Evolutionary conservation across 371 early-diverging fungal genomes (phyloP), one percentile per base, ranked within the genome.

Genomic region (Synchytrium microbalum): DNA sequence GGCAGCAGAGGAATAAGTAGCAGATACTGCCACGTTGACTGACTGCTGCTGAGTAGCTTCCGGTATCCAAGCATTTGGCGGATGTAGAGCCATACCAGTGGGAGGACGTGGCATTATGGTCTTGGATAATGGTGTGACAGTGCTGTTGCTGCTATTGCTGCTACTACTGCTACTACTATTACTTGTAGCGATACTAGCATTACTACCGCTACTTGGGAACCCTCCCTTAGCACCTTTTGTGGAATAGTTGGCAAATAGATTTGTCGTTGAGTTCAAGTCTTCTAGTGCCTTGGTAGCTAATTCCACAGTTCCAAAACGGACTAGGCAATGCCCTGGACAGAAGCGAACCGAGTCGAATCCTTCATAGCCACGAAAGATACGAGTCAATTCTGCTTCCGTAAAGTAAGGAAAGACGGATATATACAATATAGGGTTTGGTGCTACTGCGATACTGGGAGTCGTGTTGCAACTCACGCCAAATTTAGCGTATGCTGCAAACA

Each of bases 271-370:
- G 54, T 77, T 77, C 28, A 77, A 59, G 38, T 74, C 74, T 68
- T 77, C 77, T 14, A 77, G 61, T 0, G 74, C 77, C 14, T 52
- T 29, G 46, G 64, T 73, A 1, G 77, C 74, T 28, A 54, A 60
- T 29, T 73, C 73, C 10, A 75, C 61, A 54, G 59, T 72, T 14
- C 63, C 59, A 62, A 75, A 77, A n/a, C 77, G 67, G 8, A 77
- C 77, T 10, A 77, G 61, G 2, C 70, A 71, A 64, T 77, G 77
- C 52, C 58, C 72, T 13, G 75, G 68, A 46, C 75, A 77, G 61
- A 77, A 77, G 13, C 77, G 71, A 53, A 70, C 70, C 70, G 70
- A 71, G 61, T 77, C 77, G 62, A 72, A 77, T n/a, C 77, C 77
- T 25, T 71, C 74, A 63, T 75, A 77, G 10, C 62, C 27, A n/a